Conservation (phyloP, 1,284 basidiomycete species). For the Chondrostereum purpureum region DNA sequence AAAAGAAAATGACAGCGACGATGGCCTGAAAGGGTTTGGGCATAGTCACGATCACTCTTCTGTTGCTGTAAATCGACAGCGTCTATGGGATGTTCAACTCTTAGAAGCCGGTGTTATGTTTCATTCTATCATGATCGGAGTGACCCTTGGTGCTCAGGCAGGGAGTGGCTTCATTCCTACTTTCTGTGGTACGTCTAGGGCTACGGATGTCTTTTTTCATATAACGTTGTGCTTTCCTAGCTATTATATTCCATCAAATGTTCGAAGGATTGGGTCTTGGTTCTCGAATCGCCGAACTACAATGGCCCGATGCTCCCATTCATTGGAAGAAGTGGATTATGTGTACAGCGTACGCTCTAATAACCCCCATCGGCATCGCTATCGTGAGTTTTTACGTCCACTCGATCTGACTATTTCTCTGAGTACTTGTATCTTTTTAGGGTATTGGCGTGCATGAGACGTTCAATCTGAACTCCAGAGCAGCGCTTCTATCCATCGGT, state of each 20-base stretch:
- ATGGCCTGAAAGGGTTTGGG: neutral
- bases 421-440: neutral
- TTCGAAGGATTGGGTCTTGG: constrained; percentile 77
- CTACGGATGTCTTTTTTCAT: constrained; percentile 50
- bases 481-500: constrained; percentile 4
- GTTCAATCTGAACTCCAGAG: constrained; percentile 1
- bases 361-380: constrained; percentile 4
- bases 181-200: constrained; percentile 30
- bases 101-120: constrained; percentile 76
- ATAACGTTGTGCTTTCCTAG: constrained; percentile 19
- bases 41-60: neutral
- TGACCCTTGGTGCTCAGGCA: constrained; percentile 53
- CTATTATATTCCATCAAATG: constrained; percentile 72
- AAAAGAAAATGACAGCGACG: neutral
- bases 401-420: neutral
- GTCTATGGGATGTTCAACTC: constrained; percentile 37
- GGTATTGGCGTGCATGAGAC: constrained; percentile 10
- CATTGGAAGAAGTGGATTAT: constrained; percentile 5
- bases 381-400: constrained; percentile 1
- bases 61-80: neutral
- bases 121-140: constrained; percentile 73
- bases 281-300: constrained; percentile 62
- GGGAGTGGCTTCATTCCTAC: constrained; percentile 14
- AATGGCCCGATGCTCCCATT: neutral
- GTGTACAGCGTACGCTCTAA: constrained; percentile 1